phyloP scores from a whole-genome alignment of 2,329 filamentous ascomycete genomes.

The Aspergillus novoparasiticus region DNA sequence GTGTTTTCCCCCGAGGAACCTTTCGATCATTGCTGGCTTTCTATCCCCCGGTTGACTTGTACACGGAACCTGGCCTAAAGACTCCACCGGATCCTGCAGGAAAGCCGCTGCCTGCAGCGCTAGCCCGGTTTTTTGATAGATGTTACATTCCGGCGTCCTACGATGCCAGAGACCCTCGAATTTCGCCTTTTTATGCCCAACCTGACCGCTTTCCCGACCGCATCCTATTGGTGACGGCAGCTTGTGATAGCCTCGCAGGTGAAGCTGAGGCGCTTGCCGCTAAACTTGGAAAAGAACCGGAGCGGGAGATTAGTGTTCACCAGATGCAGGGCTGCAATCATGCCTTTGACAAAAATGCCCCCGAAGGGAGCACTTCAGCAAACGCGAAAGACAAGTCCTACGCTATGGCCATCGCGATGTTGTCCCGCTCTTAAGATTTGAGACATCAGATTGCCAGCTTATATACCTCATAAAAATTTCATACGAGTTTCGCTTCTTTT shows the following conservation, averaged over 20 bases:
- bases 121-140: conserved; percentile 32
- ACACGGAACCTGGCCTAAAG: conserved; percentile 21
- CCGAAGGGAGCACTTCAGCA: conserved; percentile 28
- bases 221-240: conserved; percentile 35
- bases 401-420: conserved; percentile 33
- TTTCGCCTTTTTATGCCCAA: conserved; percentile 34
- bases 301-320: conserved; percentile 31
- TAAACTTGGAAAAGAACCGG: conserved; percentile 24
- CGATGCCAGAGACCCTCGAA: conserved; percentile 33
- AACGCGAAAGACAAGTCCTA: conserved; percentile 40
- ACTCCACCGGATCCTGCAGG: conserved; percentile 24
- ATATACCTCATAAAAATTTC: not conserved
- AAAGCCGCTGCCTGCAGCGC: conserved; percentile 23
- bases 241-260: conserved; percentile 30
- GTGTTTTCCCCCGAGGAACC: conserved; percentile 31
- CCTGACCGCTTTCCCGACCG: conserved; percentile 31
- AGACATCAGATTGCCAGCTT: not conserved
- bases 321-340: conserved; percentile 40
- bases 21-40: conserved; percentile 38
- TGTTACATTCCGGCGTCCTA: conserved; percentile 31
- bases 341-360: conserved; percentile 42
- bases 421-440: conserved; percentile 15
- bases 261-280: conserved; percentile 35
- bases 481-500: conserved; percentile 3
- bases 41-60: conserved; percentile 34